Conservation (phyloP, 2,329 filamentous ascomycete species). For the Aspergillus latus region DNA sequence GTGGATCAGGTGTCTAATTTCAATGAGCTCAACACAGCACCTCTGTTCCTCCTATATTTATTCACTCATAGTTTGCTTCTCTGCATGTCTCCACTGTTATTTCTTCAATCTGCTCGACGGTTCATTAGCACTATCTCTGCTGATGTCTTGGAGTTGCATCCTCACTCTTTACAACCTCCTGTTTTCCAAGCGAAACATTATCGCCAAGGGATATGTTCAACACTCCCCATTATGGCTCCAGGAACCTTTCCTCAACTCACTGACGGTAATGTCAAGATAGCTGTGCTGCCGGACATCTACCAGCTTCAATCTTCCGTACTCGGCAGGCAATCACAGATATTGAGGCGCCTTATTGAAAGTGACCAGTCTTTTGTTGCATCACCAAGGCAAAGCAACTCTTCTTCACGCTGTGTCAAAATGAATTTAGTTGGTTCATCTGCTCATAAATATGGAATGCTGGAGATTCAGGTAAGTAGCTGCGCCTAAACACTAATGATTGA, state of each 20-base stretch:
- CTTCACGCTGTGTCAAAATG: background rate
- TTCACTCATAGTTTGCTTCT: background rate
- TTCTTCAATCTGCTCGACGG: background rate
- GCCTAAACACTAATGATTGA: background rate
- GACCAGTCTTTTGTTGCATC: background rate
- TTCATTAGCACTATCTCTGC: background rate
- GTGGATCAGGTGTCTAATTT: background rate
- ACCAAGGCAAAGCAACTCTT: background rate
- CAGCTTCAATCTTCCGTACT: slow-evolving; percentile 36
- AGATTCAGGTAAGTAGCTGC: slow-evolving; percentile 9
- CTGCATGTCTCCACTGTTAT: background rate
- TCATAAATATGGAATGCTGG: slow-evolving; percentile 14
- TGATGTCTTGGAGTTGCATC: slow-evolving; percentile 5
- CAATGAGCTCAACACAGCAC: background rate
- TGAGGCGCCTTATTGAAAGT: slow-evolving; percentile 5
- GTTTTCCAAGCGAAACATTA: background rate
- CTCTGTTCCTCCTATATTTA: background rate
- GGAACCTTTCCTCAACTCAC: slow-evolving; percentile 35
- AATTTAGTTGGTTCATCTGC: slow-evolving; percentile 11
- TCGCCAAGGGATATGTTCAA: background rate
- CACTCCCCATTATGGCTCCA: background rate
- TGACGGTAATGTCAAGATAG: slow-evolving; percentile 43
- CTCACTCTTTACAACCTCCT: background rate
- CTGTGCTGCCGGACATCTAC: slow-evolving; percentile 39
- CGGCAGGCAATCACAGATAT: background rate